These are phyloP conservation scores for Arctium lappa DNA, from an alignment of 129 eudicot genomes.

Conservation along the genomic window DNA sequence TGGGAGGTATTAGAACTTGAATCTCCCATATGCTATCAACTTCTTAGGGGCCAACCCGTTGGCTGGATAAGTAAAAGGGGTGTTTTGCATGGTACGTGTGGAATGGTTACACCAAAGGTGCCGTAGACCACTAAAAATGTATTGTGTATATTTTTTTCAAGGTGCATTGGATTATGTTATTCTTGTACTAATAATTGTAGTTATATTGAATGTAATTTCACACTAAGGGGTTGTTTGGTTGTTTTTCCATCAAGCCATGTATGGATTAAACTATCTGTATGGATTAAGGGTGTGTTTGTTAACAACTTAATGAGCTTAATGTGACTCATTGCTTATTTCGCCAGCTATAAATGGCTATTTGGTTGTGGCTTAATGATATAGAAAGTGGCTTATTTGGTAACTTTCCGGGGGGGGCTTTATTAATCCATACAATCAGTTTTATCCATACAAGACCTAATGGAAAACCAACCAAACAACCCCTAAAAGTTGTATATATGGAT, in stretches of 20 bases:
- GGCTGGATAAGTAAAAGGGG: too few relatives aligned
- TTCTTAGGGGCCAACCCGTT: too few relatives aligned
- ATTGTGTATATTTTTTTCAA: too few relatives aligned
- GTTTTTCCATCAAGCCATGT: neutral
- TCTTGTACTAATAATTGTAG: neutral
- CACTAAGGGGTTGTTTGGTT: neutral
- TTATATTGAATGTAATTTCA: neutral
- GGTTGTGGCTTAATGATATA: neutral
- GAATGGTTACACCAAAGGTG: too few relatives aligned
- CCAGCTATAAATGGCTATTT: neutral
- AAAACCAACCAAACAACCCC: neutral
- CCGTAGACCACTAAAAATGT: too few relatives aligned
- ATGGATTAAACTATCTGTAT: neutral
- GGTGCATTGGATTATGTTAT: neutral
- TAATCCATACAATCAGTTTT: too few relatives aligned
- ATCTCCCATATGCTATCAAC: too few relatives aligned
- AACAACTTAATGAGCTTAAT: too few relatives aligned
- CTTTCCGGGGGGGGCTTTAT: neutral
- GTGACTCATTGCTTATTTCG: neutral
- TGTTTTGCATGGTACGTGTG: too few relatives aligned
- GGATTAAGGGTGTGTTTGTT: neutral
- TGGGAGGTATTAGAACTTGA: too few relatives aligned
- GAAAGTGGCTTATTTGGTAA: neutral
- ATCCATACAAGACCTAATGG: neutral
- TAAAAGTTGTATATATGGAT: neutral